These are phyloP conservation scores for Warburgia ugandensis DNA, from an alignment of 164 flowering plant species.

Conservation along the genomic window DNA sequence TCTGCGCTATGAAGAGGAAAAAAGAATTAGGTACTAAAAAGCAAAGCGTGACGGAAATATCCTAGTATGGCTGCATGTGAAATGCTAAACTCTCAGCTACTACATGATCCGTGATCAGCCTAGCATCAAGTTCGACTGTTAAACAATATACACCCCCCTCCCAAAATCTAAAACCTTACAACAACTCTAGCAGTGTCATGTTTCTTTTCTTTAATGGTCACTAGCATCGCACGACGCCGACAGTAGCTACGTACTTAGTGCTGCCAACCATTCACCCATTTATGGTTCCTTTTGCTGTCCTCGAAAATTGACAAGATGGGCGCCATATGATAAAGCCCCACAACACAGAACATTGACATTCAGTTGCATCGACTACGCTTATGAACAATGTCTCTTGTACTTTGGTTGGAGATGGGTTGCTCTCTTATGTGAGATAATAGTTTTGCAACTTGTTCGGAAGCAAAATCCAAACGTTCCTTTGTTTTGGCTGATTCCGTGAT, in stretches of 20 bases:
- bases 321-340: too few species aligned
- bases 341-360: not conserved
- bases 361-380: slow-evolving; percentile 3
- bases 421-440: slow-evolving; percentile 67
- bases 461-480: slow-evolving; percentile 64
- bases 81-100: too few species aligned
- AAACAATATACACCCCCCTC: slow-evolving; percentile 4
- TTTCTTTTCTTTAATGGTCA: not conserved
- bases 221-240: not conserved
- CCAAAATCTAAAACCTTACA: slow-evolving; percentile 1
- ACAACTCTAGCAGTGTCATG: not conserved
- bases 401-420: slow-evolving; percentile 44
- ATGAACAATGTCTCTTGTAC: slow-evolving; percentile 25
- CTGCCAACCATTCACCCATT: too few species aligned
- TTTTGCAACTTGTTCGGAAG: slow-evolving; percentile 57
- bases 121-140: slow-evolving; percentile 1
- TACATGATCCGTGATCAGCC: not conserved
- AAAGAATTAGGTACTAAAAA: too few species aligned
- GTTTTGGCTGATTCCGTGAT: slow-evolving; percentile 74
- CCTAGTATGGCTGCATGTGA: slow-evolving; percentile 1
- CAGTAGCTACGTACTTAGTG: not conserved
- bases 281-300: too few species aligned
- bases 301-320: too few species aligned
- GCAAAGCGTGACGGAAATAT: too few species aligned
- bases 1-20: too few species aligned